Evolutionary conservation across 78 protist species (phyloP).

Genomic region (Dictyostelium citrinum): DNA sequence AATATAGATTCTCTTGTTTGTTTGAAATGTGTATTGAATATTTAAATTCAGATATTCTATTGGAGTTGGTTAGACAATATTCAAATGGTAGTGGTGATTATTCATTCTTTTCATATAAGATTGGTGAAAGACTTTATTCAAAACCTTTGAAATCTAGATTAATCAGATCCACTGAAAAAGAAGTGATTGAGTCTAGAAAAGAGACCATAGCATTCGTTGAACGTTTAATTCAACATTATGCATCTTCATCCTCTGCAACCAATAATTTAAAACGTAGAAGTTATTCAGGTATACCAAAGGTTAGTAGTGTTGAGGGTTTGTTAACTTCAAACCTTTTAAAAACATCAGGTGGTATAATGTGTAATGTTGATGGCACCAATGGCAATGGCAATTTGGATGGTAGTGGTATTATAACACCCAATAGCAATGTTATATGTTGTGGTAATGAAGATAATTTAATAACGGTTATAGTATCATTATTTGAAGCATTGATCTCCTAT

Average conservation of each 20-base stretch:
- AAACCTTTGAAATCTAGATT: neutral
- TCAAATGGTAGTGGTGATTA: neutral
- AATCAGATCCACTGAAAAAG: neutral
- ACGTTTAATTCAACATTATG: neutral
- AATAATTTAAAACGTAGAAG: neutral
- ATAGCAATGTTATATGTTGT: neutral
- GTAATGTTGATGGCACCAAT: neutral
- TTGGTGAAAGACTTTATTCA: neutral
- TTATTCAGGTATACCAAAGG: neutral
- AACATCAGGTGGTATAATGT: neutral
- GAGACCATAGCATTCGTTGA: neutral
- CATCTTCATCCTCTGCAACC: no score
- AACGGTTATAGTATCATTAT: neutral
- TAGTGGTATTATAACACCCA: neutral
- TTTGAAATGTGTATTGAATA: slow-evolving; percentile 2
- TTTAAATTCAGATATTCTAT: neutral
- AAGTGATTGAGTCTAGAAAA: neutral
- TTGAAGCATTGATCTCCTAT: neutral
- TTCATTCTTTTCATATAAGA: neutral
- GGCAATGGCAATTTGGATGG: neutral
- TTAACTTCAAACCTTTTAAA: neutral
- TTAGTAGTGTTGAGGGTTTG: neutral
- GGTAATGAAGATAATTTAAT: slow-evolving; percentile 3
- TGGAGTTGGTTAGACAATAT: neutral
- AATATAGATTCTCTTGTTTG: neutral